These are phyloP conservation scores for Astragalus glycyphyllos DNA, from an alignment of 306 rosid species.

Conservation along the genomic window DNA sequence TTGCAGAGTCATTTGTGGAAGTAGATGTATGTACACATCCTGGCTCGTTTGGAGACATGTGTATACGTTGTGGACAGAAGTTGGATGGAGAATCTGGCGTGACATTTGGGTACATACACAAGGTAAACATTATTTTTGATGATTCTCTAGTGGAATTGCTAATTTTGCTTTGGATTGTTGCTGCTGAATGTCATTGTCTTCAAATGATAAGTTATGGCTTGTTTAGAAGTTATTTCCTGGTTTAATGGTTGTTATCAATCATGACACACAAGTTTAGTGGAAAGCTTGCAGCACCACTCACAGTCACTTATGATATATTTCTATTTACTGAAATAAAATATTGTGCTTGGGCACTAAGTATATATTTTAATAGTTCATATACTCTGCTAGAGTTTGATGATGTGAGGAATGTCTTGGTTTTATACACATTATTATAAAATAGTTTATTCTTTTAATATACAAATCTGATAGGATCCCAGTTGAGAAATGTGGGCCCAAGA, in stretches of 20 bases:
- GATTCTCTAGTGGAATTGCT: conserved; percentile 27
- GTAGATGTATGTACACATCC: conserved; percentile 69
- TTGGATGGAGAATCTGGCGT: conserved; percentile 75
- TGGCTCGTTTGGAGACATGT: conserved; percentile 79
- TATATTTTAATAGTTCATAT: conserved; percentile 11
- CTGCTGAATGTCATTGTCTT: conserved; percentile 1
- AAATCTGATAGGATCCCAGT: neutral
- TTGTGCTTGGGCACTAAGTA: conserved; percentile 14
- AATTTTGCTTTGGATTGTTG: conserved; percentile 32
- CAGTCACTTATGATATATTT: conserved; percentile 8
- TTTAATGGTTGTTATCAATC: conserved; percentile 23
- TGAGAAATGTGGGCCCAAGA: no score
- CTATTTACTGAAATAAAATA: neutral
- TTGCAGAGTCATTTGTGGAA: conserved; percentile 56
- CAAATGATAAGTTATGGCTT: conserved; percentile 1
- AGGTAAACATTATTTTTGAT: conserved; percentile 57
- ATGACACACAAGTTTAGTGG: conserved; percentile 12
- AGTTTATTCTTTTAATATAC: neutral
- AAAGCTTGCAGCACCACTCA: conserved; percentile 15
- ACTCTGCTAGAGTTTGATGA: conserved; percentile 21
- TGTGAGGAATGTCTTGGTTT: conserved; percentile 14
- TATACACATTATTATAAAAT: neutral
- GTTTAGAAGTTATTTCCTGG: conserved; percentile 7
- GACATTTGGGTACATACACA: conserved; percentile 81
- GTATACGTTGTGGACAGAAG: conserved; percentile 75